Percentiles rank a stretch among this genome's conserved stretches.
Conservation (phyloP, 805 yeast genomes). For the Kodamaea kakaduensis region DNA sequence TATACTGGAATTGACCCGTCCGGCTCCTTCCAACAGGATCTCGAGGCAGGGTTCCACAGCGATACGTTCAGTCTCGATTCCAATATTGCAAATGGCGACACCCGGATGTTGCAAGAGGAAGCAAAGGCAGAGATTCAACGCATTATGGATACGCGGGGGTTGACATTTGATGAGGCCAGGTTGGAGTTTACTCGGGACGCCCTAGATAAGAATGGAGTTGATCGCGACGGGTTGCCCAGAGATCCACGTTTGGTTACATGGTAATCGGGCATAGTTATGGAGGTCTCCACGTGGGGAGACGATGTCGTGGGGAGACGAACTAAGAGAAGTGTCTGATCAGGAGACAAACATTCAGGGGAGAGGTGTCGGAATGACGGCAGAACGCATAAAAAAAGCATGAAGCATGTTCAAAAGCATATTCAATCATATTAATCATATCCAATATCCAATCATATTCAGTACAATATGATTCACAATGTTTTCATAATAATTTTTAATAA, state of each 20-base stretch:
- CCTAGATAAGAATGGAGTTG: constrained; percentile 31
- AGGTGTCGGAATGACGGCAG: too few species aligned
- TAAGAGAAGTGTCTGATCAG: too few species aligned
- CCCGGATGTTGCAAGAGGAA: constrained; percentile 49
- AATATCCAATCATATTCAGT: too few species aligned
- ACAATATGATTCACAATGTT: too few species aligned
- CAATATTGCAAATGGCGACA: constrained; percentile 44
- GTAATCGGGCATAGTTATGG: too few species aligned
- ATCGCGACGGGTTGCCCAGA: constrained; percentile 16
- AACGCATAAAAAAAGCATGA: too few species aligned
- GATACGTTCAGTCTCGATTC: constrained; percentile 49
- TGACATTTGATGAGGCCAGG: constrained; percentile 71
- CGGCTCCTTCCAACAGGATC: constrained; percentile 37
- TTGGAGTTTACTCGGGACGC: constrained; percentile 42
- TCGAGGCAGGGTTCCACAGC: constrained; percentile 55
- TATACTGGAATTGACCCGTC: constrained; percentile 23
- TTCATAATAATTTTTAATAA: too few species aligned
- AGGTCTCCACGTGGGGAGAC: too few species aligned
- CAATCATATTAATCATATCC: too few species aligned
- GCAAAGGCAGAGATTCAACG: constrained; percentile 49
- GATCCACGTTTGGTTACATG: constrained; percentile 22
- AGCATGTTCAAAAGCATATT: too few species aligned
- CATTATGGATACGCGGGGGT: constrained; percentile 47
- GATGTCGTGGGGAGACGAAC: too few species aligned
- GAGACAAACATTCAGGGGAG: too few species aligned